phyloP scores from a whole-genome alignment of 305 asterid species.

The Coffea humblotiana region DNA sequence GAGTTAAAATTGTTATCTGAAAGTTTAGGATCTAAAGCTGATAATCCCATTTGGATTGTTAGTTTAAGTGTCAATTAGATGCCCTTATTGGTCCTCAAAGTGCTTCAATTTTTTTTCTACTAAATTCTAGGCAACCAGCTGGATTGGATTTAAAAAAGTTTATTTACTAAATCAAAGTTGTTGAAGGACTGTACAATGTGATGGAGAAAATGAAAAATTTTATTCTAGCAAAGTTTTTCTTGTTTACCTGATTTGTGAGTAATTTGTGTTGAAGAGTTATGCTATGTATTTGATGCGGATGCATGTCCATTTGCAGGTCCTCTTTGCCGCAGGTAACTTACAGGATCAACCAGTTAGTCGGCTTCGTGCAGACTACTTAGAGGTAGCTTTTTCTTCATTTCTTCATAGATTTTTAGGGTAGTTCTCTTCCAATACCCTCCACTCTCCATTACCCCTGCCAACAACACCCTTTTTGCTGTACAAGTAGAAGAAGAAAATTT shows the following conservation, averaged over 20 bases:
- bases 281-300: neutral
- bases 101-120: neutral
- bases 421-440: neutral
- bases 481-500: neutral
- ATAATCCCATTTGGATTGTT: neutral
- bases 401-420: neutral
- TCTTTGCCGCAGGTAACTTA: slow-evolving; percentile 56
- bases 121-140: neutral
- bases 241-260: neutral
- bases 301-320: slow-evolving; percentile 50
- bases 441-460: neutral
- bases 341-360: slow-evolving; percentile 63
- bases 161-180: neutral
- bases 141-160: neutral
- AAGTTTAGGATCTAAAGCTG: neutral
- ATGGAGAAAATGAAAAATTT: neutral
- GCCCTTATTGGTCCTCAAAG: neutral
- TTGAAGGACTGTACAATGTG: neutral
- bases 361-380: slow-evolving; percentile 75
- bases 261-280: neutral
- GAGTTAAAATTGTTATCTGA: neutral
- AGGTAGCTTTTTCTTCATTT: slow-evolving; percentile 46
- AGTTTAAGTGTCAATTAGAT: neutral
- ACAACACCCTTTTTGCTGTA: neutral
- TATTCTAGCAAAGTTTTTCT: neutral